Conservation (phyloP, 257 asterid species). For the Galeopsis tetrahit region DNA sequence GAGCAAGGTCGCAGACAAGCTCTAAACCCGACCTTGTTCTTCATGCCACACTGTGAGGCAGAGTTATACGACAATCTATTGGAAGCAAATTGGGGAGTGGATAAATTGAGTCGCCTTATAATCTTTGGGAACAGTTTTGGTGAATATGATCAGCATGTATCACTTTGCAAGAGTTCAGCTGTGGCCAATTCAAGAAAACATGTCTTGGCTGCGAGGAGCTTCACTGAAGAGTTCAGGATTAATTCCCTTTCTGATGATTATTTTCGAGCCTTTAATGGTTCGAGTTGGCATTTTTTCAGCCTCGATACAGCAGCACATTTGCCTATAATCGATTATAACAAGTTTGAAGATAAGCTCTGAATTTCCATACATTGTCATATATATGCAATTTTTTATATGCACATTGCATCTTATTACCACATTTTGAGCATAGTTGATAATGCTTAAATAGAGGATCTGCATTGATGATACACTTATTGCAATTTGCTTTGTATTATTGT, state of each 20-base stretch:
- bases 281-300: constrained; percentile 80
- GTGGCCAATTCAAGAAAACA: constrained; percentile 49
- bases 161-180: constrained; percentile 38
- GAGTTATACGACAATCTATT: constrained; percentile 74
- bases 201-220: constrained; percentile 53
- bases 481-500: neutral
- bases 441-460: neutral
- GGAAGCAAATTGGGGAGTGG: constrained; percentile 66
- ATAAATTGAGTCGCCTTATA: constrained; percentile 42
- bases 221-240: constrained; percentile 50
- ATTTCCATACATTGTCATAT: neutral
- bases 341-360: neutral
- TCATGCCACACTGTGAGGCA: constrained; percentile 95
- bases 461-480: neutral
- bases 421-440: neutral
- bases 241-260: constrained; percentile 47
- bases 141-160: constrained; percentile 52
- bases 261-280: constrained; percentile 63
- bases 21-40: constrained; percentile 66
- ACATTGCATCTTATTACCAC: neutral
- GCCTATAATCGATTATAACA: constrained; percentile 23
- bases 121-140: constrained; percentile 79
- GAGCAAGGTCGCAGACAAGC: constrained; percentile 76
- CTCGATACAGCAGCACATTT: constrained; percentile 38
- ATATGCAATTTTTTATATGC: neutral